Evolutionary conservation across 163 green algal genomes (phyloP), one percentile per base, ranked within the genome.

Genomic region (Smithsoniella earleae): DNA sequence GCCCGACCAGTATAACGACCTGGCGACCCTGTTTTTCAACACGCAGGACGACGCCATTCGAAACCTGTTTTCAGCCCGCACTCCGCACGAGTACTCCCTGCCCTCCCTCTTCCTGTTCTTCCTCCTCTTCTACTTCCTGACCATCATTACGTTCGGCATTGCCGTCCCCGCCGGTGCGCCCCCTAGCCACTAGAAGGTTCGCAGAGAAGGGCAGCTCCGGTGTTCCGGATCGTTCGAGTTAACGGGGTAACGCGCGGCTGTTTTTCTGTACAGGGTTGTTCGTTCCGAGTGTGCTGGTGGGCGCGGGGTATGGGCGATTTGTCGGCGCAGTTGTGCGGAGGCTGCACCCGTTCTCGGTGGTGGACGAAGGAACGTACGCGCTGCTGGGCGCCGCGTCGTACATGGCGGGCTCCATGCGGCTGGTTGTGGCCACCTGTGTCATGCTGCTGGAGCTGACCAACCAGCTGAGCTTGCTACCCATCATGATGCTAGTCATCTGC

Each of bases 361-460:
- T 94, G 22, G 86, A 95, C 52, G 87, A 93, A 74, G 86, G 89
- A 36, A 93, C 87, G 8, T 95, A 95, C 74, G 88, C 89, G 28
- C 77, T 95, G 55, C 86, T 95, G 13, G 89, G 89, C n/a, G 87
- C 89, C 0, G 88, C 89, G 0, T 85, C 77, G 66, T 94, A 92
- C 75, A 75, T 95, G n/a, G 88, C 78, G 0, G 88, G 88, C 8
- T 80, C 77, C 44, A 94, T 92, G 84, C 83, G 89, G 37, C 84
- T 94, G 78, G 92, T 88, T 0, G 85, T 95, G 52, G 87, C 77
- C 10, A 82, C 89, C 18, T 93, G 87, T 66, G 31, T 74, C 31
- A 90, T 95, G 80, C 77, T 95, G 49, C 75, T 94, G 73, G 89
- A 95, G 87, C 80, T 94, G 28, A 95, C 88, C 18, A 88, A 89